These are phyloP conservation scores for Diaporthe citriasiana DNA, from an alignment of 2,329 filamentous ascomycete genomes.

Conservation along the genomic window DNA sequence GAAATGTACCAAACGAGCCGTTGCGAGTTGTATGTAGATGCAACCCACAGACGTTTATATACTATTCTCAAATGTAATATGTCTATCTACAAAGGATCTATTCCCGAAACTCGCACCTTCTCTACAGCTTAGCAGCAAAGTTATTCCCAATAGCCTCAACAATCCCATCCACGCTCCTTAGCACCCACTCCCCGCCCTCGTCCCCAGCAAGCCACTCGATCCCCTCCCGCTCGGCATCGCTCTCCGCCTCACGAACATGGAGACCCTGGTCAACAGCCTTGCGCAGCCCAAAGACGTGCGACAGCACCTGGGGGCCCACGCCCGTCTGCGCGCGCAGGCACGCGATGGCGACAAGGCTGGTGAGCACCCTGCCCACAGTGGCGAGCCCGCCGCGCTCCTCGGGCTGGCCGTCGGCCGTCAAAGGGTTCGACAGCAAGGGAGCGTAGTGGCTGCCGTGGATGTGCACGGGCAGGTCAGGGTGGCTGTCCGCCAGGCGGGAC, in stretches of 20 bases:
- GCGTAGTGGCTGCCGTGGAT: conserved; percentile 84
- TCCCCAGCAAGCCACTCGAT: conserved; percentile 61
- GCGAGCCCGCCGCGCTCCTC: conserved; percentile 59
- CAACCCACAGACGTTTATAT: background rate
- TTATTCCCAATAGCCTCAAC: conserved; percentile 60
- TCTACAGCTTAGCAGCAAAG: conserved; percentile 54
- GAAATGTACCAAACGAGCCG: background rate
- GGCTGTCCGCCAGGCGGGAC: conserved; percentile 78
- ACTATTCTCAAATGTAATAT: background rate
- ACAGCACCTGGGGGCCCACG: conserved; percentile 85
- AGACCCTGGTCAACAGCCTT: conserved; percentile 73
- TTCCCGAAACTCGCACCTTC: background rate
- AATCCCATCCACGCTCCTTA: conserved; percentile 61
- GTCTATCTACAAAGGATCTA: background rate
- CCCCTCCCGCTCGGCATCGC: conserved; percentile 49
- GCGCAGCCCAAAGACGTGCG: conserved; percentile 83
- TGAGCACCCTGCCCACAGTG: conserved; percentile 78
- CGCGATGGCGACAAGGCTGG: conserved; percentile 79
- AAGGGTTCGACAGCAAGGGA: conserved; percentile 78
- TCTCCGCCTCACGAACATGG: conserved; percentile 46
- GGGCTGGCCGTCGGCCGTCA: conserved; percentile 43
- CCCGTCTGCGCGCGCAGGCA: conserved; percentile 85
- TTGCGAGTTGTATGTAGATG: background rate
- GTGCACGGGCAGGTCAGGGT: conserved; percentile 86
- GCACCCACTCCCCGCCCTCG: conserved; percentile 63